These are phyloP conservation scores for Podospora tetraspora DNA, from an alignment of 495 filamentous ascomycete species.

Conservation along the genomic window DNA sequence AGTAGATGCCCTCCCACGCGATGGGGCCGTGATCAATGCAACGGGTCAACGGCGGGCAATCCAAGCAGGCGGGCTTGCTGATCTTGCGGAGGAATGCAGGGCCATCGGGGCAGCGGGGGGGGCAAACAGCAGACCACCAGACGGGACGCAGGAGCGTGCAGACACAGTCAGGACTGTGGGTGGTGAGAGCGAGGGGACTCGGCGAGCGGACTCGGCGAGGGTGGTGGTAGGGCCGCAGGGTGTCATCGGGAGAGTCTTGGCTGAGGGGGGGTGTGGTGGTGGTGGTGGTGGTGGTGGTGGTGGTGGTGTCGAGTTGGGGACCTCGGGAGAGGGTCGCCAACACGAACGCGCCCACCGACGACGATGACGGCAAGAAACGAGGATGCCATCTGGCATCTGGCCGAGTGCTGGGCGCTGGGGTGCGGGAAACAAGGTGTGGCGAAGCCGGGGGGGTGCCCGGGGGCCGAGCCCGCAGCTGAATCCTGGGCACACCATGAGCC, in stretches of 20 bases:
- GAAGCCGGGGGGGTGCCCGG: background rate
- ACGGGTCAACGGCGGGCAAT: background rate
- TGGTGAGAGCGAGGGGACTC: background rate
- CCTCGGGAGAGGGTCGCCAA: conserved; percentile 2
- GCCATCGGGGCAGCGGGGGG: background rate
- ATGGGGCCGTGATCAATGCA: background rate
- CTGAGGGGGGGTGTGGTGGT: background rate
- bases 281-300: too few species aligned
- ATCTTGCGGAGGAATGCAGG: background rate
- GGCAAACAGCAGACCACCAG: background rate
- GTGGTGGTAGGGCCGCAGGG: background rate
- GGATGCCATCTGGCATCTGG: background rate
- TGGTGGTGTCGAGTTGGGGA: conserved; percentile 4
- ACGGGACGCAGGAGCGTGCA: background rate
- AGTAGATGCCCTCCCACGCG: background rate
- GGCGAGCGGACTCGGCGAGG: background rate
- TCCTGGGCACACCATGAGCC: background rate
- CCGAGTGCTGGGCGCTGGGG: background rate
- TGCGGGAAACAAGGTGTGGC: background rate
- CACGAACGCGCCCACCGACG: background rate
- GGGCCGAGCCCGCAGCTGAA: background rate
- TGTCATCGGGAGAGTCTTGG: background rate
- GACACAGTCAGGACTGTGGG: background rate
- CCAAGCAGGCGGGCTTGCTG: background rate
- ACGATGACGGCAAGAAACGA: background rate